Conservation (phyloP, 108 stramenopile species). For the Conticribra guillardii region DNA sequence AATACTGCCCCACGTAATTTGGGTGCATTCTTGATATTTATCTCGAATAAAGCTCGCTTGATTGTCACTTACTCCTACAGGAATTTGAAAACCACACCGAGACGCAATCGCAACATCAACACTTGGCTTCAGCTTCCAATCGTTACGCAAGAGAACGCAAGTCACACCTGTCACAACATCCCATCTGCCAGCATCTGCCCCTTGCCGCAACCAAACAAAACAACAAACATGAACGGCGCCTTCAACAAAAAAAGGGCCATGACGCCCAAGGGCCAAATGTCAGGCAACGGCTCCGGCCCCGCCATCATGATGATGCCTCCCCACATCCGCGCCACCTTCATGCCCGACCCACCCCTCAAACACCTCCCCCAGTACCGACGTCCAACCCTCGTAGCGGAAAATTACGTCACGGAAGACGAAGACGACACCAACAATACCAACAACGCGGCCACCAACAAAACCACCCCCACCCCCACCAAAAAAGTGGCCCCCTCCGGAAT, state of each 20-base stretch:
- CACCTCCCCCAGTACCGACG: constrained; percentile 62
- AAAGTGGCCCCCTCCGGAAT: constrained; percentile 18
- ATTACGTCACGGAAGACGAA: constrained; percentile 54
- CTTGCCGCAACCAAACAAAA: no score
- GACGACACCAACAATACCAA: constrained; percentile 22
- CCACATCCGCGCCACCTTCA: constrained; percentile 84
- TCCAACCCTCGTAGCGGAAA: constrained; percentile 20
- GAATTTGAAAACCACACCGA: no score
- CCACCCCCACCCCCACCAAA: not conserved
- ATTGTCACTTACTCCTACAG: no score
- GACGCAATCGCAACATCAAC: no score
- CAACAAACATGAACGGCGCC: constrained; percentile 32
- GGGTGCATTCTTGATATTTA: no score
- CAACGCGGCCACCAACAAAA: not conserved
- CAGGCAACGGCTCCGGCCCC: constrained; percentile 72
- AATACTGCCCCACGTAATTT: no score
- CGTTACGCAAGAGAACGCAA: no score
- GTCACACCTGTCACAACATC: no score
- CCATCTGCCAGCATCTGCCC: no score
- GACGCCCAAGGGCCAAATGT: constrained; percentile 86
- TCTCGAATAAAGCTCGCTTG: no score
- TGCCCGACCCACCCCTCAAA: constrained; percentile 85
- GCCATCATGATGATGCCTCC: constrained; percentile 93
- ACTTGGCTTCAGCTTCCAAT: no score
- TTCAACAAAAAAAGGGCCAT: constrained; percentile 47